phyloP scores from a whole-genome alignment of 1,284 basidiomycete species.

The Caloboletus inedulis region DNA sequence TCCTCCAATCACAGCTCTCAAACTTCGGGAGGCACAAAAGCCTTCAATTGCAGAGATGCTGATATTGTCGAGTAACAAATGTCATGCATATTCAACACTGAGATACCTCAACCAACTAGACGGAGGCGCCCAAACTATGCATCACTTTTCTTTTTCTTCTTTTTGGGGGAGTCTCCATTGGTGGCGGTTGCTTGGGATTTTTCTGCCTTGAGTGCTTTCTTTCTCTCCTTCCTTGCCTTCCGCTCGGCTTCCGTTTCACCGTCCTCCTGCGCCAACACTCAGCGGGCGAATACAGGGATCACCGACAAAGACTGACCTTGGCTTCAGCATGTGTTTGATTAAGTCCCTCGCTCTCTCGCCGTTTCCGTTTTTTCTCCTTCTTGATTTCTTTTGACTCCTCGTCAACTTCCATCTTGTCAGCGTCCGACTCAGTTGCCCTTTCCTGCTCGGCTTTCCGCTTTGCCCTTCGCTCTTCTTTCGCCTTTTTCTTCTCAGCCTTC shows the following conservation, averaged over 20 bases:
- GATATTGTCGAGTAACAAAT: not conserved
- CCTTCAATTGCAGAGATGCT: not conserved
- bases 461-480: slow-evolving; percentile 75
- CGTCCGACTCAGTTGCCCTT: slow-evolving; percentile 40
- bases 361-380: slow-evolving; percentile 72
- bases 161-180: slow-evolving; percentile 62
- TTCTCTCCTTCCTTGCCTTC: slow-evolving; percentile 72
- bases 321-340: slow-evolving; percentile 34
- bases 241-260: slow-evolving; percentile 70
- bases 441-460: slow-evolving; percentile 67
- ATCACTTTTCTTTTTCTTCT: slow-evolving; percentile 70
- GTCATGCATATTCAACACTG: slow-evolving; percentile 1
- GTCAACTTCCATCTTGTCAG: slow-evolving; percentile 44
- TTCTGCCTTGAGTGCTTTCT: slow-evolving; percentile 68
- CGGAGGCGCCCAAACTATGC: slow-evolving; percentile 12
- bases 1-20: too few species aligned
- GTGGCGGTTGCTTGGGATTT: slow-evolving; percentile 51
- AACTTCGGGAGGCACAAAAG: not conserved
- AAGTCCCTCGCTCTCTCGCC: slow-evolving; percentile 56
- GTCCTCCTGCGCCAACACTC: slow-evolving; percentile 29
- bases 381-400: slow-evolving; percentile 48
- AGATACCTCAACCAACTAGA: not conserved
- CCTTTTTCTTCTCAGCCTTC: slow-evolving; percentile 73
- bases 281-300: slow-evolving; percentile 4
- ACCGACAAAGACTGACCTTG: slow-evolving; percentile 38